These are phyloP conservation scores for Drechslerella stenobrocha DNA, from an alignment of 2,329 filamentous ascomycete genomes.

Conservation along the genomic window DNA sequence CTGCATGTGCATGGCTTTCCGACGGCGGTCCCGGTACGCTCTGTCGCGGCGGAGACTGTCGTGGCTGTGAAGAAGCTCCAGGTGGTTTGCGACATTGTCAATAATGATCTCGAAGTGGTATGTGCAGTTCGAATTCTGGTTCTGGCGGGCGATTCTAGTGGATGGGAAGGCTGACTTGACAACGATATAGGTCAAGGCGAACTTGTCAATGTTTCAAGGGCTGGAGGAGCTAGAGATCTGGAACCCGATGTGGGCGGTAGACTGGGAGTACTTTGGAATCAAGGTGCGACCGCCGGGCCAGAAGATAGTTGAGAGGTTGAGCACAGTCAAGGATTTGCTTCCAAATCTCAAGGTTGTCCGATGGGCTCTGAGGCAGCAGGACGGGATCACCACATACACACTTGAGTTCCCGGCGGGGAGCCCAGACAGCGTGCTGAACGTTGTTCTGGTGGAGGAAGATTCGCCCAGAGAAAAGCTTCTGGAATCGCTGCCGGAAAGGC, in stretches of 20 bases:
- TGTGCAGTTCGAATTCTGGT: not conserved
- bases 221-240: slow-evolving; percentile 23
- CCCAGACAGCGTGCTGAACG: not conserved
- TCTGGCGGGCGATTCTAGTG: not conserved
- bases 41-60: not conserved
- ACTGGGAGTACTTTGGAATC: slow-evolving; percentile 10
- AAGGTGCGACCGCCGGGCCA: slow-evolving; percentile 6
- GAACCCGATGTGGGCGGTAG: slow-evolving; percentile 17
- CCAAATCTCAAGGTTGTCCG: slow-evolving; percentile 5
- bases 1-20: slow-evolving; percentile 28
- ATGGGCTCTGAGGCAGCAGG: slow-evolving; percentile 24
- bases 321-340: not conserved
- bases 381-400: not conserved
- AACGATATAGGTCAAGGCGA: not conserved
- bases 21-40: not conserved
- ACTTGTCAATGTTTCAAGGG: slow-evolving; percentile 10
- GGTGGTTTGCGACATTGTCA: slow-evolving; percentile 23
- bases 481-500: slow-evolving; percentile 2
- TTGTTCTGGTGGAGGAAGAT: not conserved
- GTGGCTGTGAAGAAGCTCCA: slow-evolving; percentile 2
- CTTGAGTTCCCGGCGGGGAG: not conserved
- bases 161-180: not conserved
- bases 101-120: slow-evolving; percentile 6
- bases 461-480: not conserved
- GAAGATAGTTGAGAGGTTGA: slow-evolving; percentile 3